These are phyloP conservation scores for Veloboletus limbatus DNA, from an alignment of 1,284 basidiomycete species.

Conservation along the genomic window DNA sequence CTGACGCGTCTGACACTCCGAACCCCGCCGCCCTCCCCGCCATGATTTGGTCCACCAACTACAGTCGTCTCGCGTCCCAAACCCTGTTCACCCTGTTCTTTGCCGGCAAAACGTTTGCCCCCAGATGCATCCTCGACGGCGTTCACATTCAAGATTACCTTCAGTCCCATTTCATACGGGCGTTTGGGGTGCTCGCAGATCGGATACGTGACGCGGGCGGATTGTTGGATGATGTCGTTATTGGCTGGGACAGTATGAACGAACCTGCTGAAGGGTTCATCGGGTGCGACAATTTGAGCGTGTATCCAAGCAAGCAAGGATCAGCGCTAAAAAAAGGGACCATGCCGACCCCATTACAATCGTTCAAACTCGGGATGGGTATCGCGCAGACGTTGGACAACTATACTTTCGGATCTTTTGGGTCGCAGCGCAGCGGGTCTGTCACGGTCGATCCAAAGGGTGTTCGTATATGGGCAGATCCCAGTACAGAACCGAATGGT, in stretches of 20 bases:
- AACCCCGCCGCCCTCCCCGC: constrained; percentile 77
- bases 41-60: constrained; percentile 98
- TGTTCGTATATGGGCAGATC: constrained; percentile 67
- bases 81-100: constrained; percentile 96
- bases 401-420: constrained; percentile 80
- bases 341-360: constrained; percentile 83
- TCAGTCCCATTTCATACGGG: constrained; percentile 81
- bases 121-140: constrained; percentile 88
- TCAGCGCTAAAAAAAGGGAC: constrained; percentile 82
- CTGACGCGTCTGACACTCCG: constrained; percentile 46
- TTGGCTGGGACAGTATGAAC: constrained; percentile 97
- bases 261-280: constrained; percentile 91
- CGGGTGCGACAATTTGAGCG: constrained; percentile 72
- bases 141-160: constrained; percentile 94
- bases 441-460: constrained; percentile 86
- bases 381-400: constrained; percentile 80
- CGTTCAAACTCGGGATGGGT: constrained; percentile 87
- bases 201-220: constrained; percentile 66
- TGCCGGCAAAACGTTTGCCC: constrained; percentile 86
- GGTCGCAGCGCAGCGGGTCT: constrained; percentile 71
- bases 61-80: constrained; percentile 83
- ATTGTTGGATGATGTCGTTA: constrained; percentile 81
- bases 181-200: constrained; percentile 74
- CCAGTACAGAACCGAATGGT: constrained; percentile 40
- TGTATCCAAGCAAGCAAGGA: constrained; percentile 63